Percentiles rank a stretch among this genome's conserved stretches.
Evolutionary conservation across 2,329 filamentous ascomycete species (phyloP).

Genomic region (Orbilia javanica): DNA sequence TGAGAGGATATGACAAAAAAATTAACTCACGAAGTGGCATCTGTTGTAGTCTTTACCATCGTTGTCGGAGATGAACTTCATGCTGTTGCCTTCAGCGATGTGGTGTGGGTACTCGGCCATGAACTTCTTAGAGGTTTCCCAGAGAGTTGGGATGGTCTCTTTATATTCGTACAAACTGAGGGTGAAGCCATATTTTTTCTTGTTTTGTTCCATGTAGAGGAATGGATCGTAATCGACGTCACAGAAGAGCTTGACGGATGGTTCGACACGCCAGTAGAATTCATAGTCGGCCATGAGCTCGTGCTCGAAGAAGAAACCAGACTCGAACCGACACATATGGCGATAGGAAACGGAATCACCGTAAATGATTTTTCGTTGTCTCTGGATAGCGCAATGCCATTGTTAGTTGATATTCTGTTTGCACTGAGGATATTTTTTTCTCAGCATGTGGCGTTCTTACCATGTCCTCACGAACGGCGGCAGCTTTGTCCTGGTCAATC

Average conservation of each 20-base stretch:
- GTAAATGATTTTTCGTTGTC: conserved; percentile 93
- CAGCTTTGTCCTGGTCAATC: conserved; percentile 95
- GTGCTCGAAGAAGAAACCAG: conserved; percentile 98
- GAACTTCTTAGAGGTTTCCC: conserved; percentile 95
- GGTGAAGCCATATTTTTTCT: conserved; percentile 98
- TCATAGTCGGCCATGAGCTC: conserved; percentile 94
- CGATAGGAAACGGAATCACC: conserved; percentile 96
- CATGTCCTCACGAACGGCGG: conserved; percentile 94
- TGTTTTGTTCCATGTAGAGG: conserved; percentile 93
- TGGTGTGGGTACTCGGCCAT: conserved; percentile 91
- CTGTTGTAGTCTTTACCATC: conserved; percentile 92
- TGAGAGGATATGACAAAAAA: neutral
- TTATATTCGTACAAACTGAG: conserved; percentile 96
- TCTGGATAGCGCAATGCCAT: conserved; percentile 40
- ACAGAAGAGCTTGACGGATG: conserved; percentile 94
- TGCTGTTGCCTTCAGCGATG: conserved; percentile 83
- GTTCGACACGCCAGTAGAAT: conserved; percentile 99
- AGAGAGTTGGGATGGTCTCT: conserved; percentile 94
- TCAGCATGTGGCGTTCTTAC: conserved; percentile 64
- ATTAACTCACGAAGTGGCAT: conserved; percentile 86
- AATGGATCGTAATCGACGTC: conserved; percentile 97
- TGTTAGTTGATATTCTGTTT: conserved; percentile 22
- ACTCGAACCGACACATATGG: conserved; percentile 99
- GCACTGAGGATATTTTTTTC: neutral
- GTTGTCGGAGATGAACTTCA: conserved; percentile 92